Percentiles rank a stretch among this genome's conserved stretches.
phyloP scores from a whole-genome alignment of 148 eudicot species.

The Nepenthes mirabilis region DNA sequence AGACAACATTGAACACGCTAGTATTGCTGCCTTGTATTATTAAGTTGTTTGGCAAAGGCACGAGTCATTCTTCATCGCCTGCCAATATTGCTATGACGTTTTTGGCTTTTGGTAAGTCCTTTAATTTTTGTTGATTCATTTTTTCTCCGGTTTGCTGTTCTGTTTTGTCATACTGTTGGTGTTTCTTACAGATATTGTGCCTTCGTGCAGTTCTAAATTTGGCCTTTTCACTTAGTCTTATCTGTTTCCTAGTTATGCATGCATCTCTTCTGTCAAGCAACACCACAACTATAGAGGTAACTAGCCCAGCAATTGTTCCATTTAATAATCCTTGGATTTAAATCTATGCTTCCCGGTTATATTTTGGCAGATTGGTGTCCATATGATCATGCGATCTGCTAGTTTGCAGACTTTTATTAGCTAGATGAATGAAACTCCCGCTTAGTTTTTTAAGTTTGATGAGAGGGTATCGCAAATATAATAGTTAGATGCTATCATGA shows the following conservation, averaged over 20 bases:
- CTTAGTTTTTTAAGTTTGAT: no score
- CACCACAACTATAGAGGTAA: constrained; percentile 88
- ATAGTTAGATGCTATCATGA: no score
- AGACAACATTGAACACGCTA: constrained; percentile 54
- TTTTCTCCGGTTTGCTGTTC: constrained; percentile 2
- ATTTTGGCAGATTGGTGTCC: no score
- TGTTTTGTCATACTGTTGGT: constrained; percentile 18
- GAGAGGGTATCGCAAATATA: no score
- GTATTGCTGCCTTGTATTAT: constrained; percentile 64
- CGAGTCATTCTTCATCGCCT: constrained; percentile 38
- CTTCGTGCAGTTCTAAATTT: constrained; percentile 84
- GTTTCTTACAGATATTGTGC: constrained; percentile 45
- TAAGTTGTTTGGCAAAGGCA: constrained; percentile 45
- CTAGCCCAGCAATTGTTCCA: no score
- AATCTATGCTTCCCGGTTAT: no score
- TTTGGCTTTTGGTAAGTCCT: constrained; percentile 62
- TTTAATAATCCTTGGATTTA: no score
- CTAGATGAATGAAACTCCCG: no score
- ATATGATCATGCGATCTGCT: no score
- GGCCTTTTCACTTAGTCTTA: constrained; percentile 81
- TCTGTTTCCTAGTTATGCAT: constrained; percentile 78
- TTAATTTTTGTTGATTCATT: constrained; percentile 4
- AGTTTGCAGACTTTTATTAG: no score
- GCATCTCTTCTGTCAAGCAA: constrained; percentile 72
- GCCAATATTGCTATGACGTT: constrained; percentile 63